These are phyloP conservation scores for Candida frijolesensis DNA, from an alignment of 1,139 yeast species.

Conservation along the genomic window DNA sequence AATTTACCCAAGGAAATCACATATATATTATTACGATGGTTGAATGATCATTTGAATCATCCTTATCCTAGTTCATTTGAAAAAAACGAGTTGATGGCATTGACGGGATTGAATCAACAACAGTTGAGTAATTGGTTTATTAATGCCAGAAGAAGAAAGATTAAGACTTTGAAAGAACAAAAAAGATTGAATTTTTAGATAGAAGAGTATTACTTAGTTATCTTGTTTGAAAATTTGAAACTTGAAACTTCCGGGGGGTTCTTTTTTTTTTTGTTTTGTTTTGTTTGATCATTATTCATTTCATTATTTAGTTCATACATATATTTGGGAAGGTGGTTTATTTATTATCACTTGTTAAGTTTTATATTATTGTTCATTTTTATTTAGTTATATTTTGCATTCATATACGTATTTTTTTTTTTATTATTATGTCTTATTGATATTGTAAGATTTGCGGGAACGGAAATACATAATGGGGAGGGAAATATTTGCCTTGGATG, in stretches of 20 bases:
- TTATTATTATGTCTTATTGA: not conserved
- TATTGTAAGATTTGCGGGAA: too few species aligned
- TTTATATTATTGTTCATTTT: not conserved
- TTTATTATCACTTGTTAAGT: too few species aligned
- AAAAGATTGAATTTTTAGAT: constrained; percentile 24
- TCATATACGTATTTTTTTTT: not conserved
- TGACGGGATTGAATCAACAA: constrained; percentile 87
- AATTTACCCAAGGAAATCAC: constrained; percentile 92
- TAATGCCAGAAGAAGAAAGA: constrained; percentile 87
- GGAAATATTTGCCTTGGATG: too few species aligned
- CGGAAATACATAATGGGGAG: too few species aligned
- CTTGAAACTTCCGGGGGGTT: not conserved
- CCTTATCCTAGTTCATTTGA: constrained; percentile 95
- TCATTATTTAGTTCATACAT: not conserved
- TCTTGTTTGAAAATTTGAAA: not conserved
- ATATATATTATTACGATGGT: constrained; percentile 78
- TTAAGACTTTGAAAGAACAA: constrained; percentile 51
- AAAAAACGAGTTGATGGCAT: constrained; percentile 73
- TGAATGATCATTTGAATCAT: constrained; percentile 79
- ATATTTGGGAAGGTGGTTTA: not conserved
- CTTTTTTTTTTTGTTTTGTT: not conserved
- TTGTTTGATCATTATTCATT: not conserved
- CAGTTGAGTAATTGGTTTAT: constrained; percentile 97
- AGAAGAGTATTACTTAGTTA: not conserved
- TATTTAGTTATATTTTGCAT: not conserved